phyloP scores from a whole-genome alignment of 768 basidiomycete species.

The Candolleomyces eurysporus region DNA sequence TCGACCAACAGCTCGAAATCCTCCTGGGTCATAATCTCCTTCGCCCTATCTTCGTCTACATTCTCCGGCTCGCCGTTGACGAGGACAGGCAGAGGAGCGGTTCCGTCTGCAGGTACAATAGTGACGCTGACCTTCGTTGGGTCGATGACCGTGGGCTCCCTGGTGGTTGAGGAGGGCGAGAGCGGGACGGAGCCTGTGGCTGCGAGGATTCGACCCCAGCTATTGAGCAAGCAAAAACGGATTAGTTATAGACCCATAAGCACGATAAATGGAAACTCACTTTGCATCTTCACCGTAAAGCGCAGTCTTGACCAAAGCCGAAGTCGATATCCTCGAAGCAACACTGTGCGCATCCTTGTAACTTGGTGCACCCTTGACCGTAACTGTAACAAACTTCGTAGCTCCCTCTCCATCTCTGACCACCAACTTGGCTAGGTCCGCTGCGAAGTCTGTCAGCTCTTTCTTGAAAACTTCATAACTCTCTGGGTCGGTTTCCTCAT shows the following conservation, averaged over 20 bases:
- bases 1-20: constrained; percentile 86
- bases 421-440: constrained; percentile 91
- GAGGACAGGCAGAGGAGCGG: constrained; percentile 67
- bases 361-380: constrained; percentile 82
- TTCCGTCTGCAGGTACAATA: constrained; percentile 72
- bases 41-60: constrained; percentile 86
- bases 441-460: constrained; percentile 82
- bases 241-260: background rate
- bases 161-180: constrained; percentile 44
- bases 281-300: constrained; percentile 96
- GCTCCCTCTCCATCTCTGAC: constrained; percentile 98
- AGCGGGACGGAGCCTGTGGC: constrained; percentile 81
- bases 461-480: constrained; percentile 73
- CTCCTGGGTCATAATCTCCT: constrained; percentile 74
- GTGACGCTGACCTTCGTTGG: constrained; percentile 82
- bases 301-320: constrained; percentile 93
- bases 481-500: constrained; percentile 58
- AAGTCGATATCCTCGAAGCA: constrained; percentile 89
- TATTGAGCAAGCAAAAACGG: constrained; percentile 24
- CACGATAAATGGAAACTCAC: constrained; percentile 39
- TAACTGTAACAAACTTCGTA: constrained; percentile 94
- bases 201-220: constrained; percentile 96
- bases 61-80: constrained; percentile 89
- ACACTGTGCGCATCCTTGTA: constrained; percentile 88
- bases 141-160: constrained; percentile 49